phyloP scores from a whole-genome alignment of 345 rosid species.

The Combretum micranthum region DNA sequence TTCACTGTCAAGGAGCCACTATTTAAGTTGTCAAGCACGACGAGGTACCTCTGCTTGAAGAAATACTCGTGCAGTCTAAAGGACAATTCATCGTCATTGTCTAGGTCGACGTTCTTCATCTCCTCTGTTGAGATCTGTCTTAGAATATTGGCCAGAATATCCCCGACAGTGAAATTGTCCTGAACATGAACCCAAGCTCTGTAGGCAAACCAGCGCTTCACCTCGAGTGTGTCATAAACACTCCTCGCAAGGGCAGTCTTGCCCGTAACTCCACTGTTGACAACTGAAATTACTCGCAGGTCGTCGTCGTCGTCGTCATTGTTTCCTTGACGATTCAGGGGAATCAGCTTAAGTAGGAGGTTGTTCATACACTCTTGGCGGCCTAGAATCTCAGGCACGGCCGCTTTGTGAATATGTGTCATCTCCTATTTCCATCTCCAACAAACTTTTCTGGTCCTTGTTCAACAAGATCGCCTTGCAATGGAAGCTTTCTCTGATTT shows the following conservation, averaged over 20 bases:
- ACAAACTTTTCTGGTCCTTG: too few relatives aligned
- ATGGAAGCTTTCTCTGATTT: too few relatives aligned
- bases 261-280: constrained; percentile 20
- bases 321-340: too few relatives aligned
- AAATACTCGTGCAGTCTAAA: neutral
- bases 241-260: constrained; percentile 28
- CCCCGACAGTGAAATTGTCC: neutral
- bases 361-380: too few relatives aligned
- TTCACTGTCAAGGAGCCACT: neutral
- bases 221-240: neutral
- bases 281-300: constrained; percentile 11
- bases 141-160: constrained; percentile 8
- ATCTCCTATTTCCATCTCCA: too few relatives aligned
- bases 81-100: neutral
- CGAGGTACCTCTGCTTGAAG: constrained; percentile 8
- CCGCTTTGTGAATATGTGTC: too few relatives aligned
- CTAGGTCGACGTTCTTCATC: constrained; percentile 2
- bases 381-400: too few relatives aligned
- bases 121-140: constrained; percentile 1
- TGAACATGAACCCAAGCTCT: neutral
- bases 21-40: neutral
- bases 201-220: neutral
- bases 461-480: too few relatives aligned
- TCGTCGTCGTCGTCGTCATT: too few relatives aligned
- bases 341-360: too few relatives aligned